Percentiles rank a stretch among this genome's conserved stretches.
These are phyloP conservation scores for Lipomyces sp. DNA, from an alignment of 805 yeast genomes.

Conservation along the genomic window DNA sequence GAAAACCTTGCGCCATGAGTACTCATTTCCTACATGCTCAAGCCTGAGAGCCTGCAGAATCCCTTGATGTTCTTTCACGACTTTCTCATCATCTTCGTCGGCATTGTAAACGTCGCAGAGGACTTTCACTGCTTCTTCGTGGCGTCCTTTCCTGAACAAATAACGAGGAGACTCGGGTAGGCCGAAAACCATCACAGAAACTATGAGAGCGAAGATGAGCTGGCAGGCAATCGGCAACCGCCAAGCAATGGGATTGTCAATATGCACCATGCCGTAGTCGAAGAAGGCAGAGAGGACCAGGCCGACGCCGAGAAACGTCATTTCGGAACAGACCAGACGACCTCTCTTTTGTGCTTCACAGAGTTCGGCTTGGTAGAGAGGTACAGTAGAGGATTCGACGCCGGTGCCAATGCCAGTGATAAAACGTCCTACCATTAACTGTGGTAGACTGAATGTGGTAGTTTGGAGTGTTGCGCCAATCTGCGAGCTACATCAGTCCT, in stretches of 20 bases:
- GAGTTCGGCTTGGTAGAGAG: conserved; percentile 76
- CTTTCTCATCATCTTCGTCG: conserved; percentile 47
- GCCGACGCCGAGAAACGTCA: conserved; percentile 65
- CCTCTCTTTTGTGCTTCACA: conserved; percentile 63
- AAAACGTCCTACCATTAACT: conserved; percentile 68
- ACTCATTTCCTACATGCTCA: not conserved
- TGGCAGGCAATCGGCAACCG: conserved; percentile 76
- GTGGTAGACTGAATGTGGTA: conserved; percentile 63
- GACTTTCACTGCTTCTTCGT: conserved; percentile 54
- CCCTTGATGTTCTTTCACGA: conserved; percentile 44
- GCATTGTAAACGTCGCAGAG: conserved; percentile 19
- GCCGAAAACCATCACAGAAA: conserved; percentile 56
- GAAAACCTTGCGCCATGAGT: not conserved
- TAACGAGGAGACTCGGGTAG: conserved; percentile 90
- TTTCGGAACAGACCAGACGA: conserved; percentile 68
- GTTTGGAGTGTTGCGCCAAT: conserved; percentile 57
- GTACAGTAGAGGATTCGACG: conserved; percentile 53
- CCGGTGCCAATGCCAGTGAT: conserved; percentile 44
- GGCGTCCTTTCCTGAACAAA: conserved; percentile 60
- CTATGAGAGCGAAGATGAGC: conserved; percentile 61
- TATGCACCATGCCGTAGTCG: conserved; percentile 64
- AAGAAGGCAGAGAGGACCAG: conserved; percentile 71
- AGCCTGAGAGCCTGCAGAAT: conserved; percentile 29
- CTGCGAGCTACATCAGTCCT: too few relatives aligned
- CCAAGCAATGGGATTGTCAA: conserved; percentile 53